phyloP scores from a whole-genome alignment of 371 early-diverging fungal genomes.

The Dinochytrium kinnereticum region DNA sequence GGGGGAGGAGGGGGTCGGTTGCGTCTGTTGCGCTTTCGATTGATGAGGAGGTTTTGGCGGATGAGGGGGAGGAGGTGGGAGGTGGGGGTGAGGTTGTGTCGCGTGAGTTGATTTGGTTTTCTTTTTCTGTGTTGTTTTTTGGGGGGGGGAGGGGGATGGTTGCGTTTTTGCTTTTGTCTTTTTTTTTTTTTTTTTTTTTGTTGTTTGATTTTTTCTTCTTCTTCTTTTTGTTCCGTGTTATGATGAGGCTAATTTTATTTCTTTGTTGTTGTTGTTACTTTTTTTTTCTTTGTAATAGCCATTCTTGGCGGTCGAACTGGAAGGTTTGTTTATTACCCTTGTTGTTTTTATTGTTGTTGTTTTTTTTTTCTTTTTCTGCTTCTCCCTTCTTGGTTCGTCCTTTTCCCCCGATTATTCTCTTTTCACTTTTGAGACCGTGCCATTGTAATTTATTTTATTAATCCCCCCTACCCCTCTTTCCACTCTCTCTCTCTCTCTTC shows the following conservation, averaged over 20 bases:
- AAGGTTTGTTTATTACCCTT: background rate
- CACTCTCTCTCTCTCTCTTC: background rate
- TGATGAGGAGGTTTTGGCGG: conserved; percentile 13
- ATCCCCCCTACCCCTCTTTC: background rate
- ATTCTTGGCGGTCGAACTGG: background rate
- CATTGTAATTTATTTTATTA: no score
- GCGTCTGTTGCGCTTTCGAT: background rate
- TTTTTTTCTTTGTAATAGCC: background rate
- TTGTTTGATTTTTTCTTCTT: background rate
- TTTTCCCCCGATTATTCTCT: no score
- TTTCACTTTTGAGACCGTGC: no score
- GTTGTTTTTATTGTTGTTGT: background rate
- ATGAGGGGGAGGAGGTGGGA: conserved; percentile 3
- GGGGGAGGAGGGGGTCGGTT: background rate
- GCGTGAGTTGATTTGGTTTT: background rate
- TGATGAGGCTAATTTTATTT: background rate
- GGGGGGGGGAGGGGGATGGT: no score
- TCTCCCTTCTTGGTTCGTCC: no score
- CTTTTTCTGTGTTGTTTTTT: background rate
- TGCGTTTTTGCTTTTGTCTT: no score
- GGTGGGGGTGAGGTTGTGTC: background rate
- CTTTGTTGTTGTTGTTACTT: background rate
- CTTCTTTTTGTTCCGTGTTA: background rate
- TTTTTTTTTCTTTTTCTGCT: no score
- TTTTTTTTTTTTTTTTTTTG: background rate